Conservation (phyloP, 164 flowering plant species). For the Buxus sempervirens region DNA sequence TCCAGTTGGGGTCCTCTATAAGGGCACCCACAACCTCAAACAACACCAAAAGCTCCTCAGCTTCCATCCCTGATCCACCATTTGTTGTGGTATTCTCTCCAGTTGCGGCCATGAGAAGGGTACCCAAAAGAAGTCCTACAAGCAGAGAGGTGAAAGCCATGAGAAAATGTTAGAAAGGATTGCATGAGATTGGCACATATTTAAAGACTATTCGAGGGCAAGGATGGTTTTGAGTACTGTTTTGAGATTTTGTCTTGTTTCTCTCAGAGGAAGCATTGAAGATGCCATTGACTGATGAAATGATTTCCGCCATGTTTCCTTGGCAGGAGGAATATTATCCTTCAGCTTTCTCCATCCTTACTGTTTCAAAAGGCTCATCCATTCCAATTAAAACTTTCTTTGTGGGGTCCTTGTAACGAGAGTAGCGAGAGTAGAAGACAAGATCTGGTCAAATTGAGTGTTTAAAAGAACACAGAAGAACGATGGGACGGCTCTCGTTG, state of each 20-base stretch:
- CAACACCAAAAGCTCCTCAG: slow-evolving; percentile 40
- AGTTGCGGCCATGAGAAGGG: neutral
- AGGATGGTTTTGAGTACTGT: neutral
- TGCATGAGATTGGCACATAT: neutral
- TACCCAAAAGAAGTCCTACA: slow-evolving; percentile 18
- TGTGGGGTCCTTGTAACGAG: no score
- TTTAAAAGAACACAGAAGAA: neutral
- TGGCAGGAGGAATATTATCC: no score
- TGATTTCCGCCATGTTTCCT: no score
- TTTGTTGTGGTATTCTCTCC: slow-evolving; percentile 7
- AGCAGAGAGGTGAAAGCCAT: slow-evolving; percentile 20
- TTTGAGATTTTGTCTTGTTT: neutral
- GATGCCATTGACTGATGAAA: no score
- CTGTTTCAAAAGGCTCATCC: no score
- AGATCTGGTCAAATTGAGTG: neutral
- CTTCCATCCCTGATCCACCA: slow-evolving; percentile 29
- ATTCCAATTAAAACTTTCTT: no score
- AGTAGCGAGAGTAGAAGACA: no score
- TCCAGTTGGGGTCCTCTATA: slow-evolving; percentile 43
- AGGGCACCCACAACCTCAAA: slow-evolving; percentile 47
- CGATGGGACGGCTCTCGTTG: neutral
- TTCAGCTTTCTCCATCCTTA: no score
- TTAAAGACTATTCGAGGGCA: neutral
- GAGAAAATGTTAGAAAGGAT: neutral
- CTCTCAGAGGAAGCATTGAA: neutral